Evolutionary conservation across 768 basidiomycete species (phyloP), one percentile per base, ranked within the genome.

Genomic region (Boletus reticuloceps): DNA sequence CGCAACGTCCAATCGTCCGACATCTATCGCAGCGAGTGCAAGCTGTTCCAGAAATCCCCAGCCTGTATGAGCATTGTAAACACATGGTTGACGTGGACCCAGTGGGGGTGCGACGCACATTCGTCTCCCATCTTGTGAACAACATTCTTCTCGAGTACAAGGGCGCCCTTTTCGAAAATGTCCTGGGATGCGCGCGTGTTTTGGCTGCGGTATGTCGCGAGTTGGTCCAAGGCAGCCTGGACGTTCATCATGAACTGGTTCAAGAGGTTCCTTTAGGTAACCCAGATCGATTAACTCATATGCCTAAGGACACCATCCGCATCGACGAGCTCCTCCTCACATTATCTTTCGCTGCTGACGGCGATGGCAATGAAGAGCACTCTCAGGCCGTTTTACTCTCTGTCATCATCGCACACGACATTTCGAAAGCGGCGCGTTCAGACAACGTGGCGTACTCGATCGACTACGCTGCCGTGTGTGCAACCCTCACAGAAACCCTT

Each of bases 31-130:
- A 4, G 94, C 90, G 47, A 91, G 70, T 3, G 84, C 79, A 3
- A 94, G 76, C 63, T 94, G 91, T 64, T 96, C 94, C 9, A 91
- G 70, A 58, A 90, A 85, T 12, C 80, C 79, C 91, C 90, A 94
- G 31, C 79, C 93, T 93, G 40, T 44, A 38, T 16, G 11, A 27
- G 9, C 31, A 19, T 38, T 11, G 46, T n/a, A 34, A 38, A n/a
- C 8, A n/a, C 8, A 27, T 6, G 29, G 27, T 4, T 9, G 14
- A 19, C 14, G 31, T 8, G 29, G 13, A 19, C 27, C 16, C 13
- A 29, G 8, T 37, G 13, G 32, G 5, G 32, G 48, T 31, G 10
- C 11, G 34, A 56, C 73, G 49, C 54, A 85, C 86, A 76, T 57
- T 88, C 83, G 54, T 87, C 82, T 4, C 81, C 83, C 27, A 81